Evolutionary conservation across 2,329 filamentous ascomycete species (phyloP).

Genomic region (Torrubiella hemipterigena): DNA sequence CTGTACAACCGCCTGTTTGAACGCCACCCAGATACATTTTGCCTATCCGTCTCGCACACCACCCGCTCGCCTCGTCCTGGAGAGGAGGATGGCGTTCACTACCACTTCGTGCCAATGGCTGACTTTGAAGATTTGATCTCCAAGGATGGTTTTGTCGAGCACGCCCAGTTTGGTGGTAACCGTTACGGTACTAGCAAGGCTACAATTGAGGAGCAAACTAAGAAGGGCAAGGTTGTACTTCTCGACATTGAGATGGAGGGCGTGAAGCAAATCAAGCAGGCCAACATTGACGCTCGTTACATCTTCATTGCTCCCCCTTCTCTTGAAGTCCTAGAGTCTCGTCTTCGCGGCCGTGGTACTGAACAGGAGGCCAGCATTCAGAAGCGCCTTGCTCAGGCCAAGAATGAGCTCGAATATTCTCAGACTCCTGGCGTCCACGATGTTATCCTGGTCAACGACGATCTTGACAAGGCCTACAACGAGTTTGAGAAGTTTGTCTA

Average conservation of each 20-base stretch:
- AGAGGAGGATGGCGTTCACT: constrained; percentile 67
- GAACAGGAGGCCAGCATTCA: constrained; percentile 61
- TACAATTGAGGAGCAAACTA: constrained; percentile 64
- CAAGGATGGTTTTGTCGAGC: constrained; percentile 69
- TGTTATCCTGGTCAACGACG: constrained; percentile 24
- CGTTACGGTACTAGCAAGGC: constrained; percentile 74
- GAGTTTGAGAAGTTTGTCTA: constrained; percentile 39
- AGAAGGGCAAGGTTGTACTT: constrained; percentile 63
- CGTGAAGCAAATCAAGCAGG: constrained; percentile 83
- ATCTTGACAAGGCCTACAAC: constrained; percentile 37
- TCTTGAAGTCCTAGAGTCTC: constrained; percentile 58
- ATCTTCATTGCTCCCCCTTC: constrained; percentile 77
- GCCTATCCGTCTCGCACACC: constrained; percentile 59
- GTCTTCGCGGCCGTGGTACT: constrained; percentile 65
- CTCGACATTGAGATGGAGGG: constrained; percentile 97
- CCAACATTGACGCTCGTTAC: constrained; percentile 63
- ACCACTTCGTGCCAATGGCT: constrained; percentile 61
- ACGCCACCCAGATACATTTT: constrained; percentile 35
- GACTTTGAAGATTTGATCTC: constrained; percentile 57
- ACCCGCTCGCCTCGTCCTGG: constrained; percentile 65
- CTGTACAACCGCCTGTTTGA: constrained; percentile 62
- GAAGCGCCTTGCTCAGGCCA: constrained; percentile 59
- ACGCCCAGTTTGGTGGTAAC: constrained; percentile 77
- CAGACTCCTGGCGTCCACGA: constrained; percentile 46
- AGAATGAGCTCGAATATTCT: constrained; percentile 62